Evolutionary conservation across 2,329 filamentous ascomycete species (phyloP), one percentile per base, ranked within the genome.

Genomic region (Aspergillus sp.): DNA sequence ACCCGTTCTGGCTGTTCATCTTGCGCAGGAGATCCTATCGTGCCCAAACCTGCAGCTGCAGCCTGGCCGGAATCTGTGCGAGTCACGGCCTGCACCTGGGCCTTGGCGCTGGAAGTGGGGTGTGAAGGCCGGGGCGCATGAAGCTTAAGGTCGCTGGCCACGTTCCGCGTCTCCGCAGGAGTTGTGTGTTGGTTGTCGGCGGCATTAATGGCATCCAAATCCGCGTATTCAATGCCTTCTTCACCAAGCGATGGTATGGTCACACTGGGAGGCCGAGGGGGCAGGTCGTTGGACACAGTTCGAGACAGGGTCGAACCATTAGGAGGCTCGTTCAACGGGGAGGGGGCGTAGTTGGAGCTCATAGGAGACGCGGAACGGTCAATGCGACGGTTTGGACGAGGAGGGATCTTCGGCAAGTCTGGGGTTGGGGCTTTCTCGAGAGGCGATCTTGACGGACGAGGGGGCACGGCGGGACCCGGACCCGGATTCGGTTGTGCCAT

Each of bases 61-160:
- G 91, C 92, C 72, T 88, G 87, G 48, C 88, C 86, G n/a, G 91
- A 96, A 77, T 97, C 92, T 64, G 93, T 97, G 64, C 91, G 88
- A 35, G 93, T 97, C 60, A 97, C 92, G 14, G 85, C 82, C 71
- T 89, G 86, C 51, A 97, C 91, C 68, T 90, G 86, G 72, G 90
- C 86, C 76, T 92, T 95, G 59, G 93, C 92, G 68, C 88, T 95
- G 19, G 86, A 85, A 46, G 85, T 86, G 9, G 93, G 89, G 62
- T 96, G 81, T 14, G 92, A 96, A 6, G 93, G 92, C 75, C 88
- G 95, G 3, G 93, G 93, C 58, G 93, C 92, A 75, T 96, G 86
- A 58, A 98, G 85, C 75, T 95, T 90, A 67, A 97, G 78, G 70
- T 96, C 90, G 57, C 89, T 86, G 64, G 85, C 88, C 56, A 96